phyloP scores from a whole-genome alignment of 257 asterid species.

The Schizonepeta tenuifolia region DNA sequence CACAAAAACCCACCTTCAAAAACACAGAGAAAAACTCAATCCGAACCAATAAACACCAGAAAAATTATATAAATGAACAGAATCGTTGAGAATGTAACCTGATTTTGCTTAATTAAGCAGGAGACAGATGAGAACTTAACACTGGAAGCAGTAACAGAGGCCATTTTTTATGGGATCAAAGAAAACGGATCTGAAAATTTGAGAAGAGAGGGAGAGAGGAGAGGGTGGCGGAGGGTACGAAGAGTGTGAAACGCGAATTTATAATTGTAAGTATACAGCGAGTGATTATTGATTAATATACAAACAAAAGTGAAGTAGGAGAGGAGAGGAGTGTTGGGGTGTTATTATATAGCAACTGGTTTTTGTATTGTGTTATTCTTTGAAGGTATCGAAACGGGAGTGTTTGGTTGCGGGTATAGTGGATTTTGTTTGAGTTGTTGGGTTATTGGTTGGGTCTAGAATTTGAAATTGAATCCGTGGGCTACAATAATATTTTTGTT shows the following conservation, averaged over 20 bases:
- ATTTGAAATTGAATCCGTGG: neutral
- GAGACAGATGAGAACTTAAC: slow-evolving; percentile 51
- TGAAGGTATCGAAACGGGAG: slow-evolving; percentile 40
- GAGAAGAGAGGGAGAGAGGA: slow-evolving; percentile 7
- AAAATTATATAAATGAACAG: neutral
- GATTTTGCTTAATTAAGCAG: slow-evolving; percentile 57
- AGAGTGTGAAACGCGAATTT: slow-evolving; percentile 36
- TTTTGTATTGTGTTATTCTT: slow-evolving; percentile 17
- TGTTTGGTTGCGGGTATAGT: slow-evolving; percentile 31
- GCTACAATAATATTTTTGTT: neutral
- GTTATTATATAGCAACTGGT: slow-evolving; percentile 27
- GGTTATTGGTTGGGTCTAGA: slow-evolving; percentile 28
- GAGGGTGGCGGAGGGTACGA: slow-evolving; percentile 69
- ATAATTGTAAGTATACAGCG: neutral
- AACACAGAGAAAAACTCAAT: neutral
- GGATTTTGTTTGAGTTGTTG: slow-evolving; percentile 29
- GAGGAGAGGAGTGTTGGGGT: neutral
- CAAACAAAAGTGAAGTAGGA: neutral
- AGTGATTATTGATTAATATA: neutral
- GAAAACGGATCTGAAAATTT: slow-evolving; percentile 43
- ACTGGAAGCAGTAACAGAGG: slow-evolving; percentile 62
- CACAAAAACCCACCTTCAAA: neutral
- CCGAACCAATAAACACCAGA: neutral
- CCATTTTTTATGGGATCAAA: slow-evolving; percentile 49
- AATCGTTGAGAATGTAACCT: slow-evolving; percentile 47